A percentile compares a stretch with the other conserved stretches of the same genome.
These are phyloP conservation scores for Castanea mollissima DNA, from an alignment of 306 rosid genomes.

Conservation along the genomic window DNA sequence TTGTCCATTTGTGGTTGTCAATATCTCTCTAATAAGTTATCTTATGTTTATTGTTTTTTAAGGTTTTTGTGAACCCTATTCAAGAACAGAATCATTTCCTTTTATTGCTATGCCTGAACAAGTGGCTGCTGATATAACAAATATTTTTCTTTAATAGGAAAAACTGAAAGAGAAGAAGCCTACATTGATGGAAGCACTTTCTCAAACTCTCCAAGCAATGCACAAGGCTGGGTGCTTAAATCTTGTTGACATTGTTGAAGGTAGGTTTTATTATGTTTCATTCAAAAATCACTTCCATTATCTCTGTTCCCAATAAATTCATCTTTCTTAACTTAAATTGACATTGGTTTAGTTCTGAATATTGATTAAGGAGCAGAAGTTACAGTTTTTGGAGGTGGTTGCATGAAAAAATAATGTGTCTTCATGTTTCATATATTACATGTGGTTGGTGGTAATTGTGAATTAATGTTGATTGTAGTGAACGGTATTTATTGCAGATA, in stretches of 20 bases:
- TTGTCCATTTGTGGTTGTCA: neutral
- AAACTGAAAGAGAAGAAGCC: slow-evolving; percentile 98
- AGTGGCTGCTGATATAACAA: slow-evolving; percentile 17
- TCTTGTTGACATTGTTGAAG: slow-evolving; percentile 85
- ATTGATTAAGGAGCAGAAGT: neutral
- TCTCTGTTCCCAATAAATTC: neutral
- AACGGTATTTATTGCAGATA: slow-evolving; percentile 56
- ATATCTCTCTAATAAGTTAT: neutral
- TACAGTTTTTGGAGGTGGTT: slow-evolving; percentile 5
- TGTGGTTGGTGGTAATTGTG: slow-evolving; percentile 1
- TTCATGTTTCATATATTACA: neutral
- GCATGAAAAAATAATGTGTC: neutral
- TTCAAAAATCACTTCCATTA: neutral
- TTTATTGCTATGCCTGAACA: neutral
- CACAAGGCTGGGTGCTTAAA: slow-evolving; percentile 87
- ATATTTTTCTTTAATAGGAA: slow-evolving; percentile 55
- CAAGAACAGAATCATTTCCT: neutral
- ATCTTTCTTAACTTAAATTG: neutral
- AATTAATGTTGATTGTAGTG: slow-evolving; percentile 19
- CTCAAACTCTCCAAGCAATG: slow-evolving; percentile 90
- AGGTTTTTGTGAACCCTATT: neutral
- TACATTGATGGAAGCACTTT: slow-evolving; percentile 59
- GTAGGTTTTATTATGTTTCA: slow-evolving; percentile 42
- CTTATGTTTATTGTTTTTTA: neutral
- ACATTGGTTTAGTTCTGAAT: neutral